These are phyloP conservation scores for Russula vinacea DNA, from an alignment of 768 basidiomycete genomes.

Conservation along the genomic window DNA sequence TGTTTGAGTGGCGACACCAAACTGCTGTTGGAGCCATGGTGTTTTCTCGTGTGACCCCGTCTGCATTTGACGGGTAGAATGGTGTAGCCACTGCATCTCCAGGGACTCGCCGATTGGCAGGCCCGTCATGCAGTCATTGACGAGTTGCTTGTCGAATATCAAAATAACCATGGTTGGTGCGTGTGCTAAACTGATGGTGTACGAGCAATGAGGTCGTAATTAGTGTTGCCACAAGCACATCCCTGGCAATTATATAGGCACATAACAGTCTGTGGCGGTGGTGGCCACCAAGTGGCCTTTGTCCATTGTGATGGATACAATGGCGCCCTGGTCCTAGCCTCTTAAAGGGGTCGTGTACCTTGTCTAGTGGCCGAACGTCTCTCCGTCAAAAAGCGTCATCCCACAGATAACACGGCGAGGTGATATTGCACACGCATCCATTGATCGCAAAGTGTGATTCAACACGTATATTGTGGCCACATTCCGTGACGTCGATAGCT, in stretches of 20 bases:
- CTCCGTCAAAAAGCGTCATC: background rate
- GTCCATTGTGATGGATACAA: background rate
- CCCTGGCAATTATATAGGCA: background rate
- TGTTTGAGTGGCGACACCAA: background rate
- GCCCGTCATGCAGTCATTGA: background rate
- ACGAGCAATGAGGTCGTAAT: background rate
- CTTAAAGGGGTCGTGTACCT: background rate
- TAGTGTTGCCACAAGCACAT: background rate
- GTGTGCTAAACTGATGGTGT: background rate
- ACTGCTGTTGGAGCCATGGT: background rate
- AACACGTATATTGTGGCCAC: background rate
- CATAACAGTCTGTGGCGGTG: background rate
- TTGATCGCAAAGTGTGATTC: background rate
- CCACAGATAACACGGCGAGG: background rate
- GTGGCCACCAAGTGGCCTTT: background rate
- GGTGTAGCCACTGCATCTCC: background rate
- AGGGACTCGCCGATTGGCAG: background rate
- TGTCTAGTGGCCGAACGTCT: background rate
- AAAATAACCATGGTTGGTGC: background rate
- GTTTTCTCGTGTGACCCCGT: background rate
- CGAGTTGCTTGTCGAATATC: background rate
- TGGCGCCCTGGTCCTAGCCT: background rate
- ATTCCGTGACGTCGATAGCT: background rate
- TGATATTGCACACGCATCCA: background rate
- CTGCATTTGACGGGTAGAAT: background rate